Percentiles rank a stretch among this genome's conserved stretches.
Conservation (phyloP, 169 alveolate species). For the Hepatocystis sp. region DNA sequence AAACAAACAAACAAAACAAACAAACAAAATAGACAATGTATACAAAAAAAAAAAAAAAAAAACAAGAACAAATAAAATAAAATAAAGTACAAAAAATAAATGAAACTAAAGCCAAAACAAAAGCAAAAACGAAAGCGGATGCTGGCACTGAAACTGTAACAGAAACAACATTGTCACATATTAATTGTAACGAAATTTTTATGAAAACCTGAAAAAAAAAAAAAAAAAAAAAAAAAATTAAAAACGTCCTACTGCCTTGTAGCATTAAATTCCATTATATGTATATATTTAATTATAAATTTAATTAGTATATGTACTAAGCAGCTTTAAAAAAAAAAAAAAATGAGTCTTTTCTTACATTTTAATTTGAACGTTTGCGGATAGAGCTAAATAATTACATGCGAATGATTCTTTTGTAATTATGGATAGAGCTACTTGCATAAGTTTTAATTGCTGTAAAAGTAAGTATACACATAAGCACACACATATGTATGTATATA, state of each 20-base stretch:
- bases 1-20: too few species aligned
- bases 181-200: background rate
- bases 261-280: background rate
- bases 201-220: conserved; percentile 36
- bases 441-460: conserved; percentile 79
- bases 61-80: too few species aligned
- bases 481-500: conserved; percentile 18
- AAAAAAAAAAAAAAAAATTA: background rate
- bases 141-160: background rate
- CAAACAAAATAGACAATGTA: too few species aligned
- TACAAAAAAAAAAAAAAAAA: too few species aligned
- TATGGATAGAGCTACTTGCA: conserved; percentile 76
- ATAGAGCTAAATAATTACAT: conserved; percentile 54
- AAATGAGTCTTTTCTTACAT: conserved; percentile 14
- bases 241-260: background rate
- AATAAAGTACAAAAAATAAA: too few species aligned
- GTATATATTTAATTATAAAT: background rate
- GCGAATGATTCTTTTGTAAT: conserved; percentile 70
- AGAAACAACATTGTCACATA: background rate
- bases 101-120: too few species aligned
- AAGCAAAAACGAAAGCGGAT: background rate
- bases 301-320: background rate
- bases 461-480: background rate
- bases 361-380: conserved; percentile 60
- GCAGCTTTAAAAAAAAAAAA: background rate